phyloP scores from a whole-genome alignment of 2,329 filamentous ascomycete species.

The Cryphonectria japonica region DNA sequence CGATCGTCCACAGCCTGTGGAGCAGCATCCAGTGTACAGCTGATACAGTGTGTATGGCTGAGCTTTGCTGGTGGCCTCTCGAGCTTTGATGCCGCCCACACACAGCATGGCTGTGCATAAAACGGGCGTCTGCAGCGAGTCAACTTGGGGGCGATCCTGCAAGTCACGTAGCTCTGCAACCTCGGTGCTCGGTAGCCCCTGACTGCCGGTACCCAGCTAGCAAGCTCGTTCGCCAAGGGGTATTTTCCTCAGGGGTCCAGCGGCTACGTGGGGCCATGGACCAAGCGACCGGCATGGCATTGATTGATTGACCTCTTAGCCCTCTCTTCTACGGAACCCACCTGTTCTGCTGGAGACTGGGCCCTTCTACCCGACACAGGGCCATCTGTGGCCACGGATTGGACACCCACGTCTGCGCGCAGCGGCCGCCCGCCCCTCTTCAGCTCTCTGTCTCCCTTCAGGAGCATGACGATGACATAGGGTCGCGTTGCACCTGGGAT shows the following conservation, averaged over 20 bases:
- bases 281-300: neutral
- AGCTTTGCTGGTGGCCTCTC: neutral
- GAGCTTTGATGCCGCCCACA: neutral
- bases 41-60: neutral
- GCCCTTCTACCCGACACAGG: neutral
- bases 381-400: neutral
- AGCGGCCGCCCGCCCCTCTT: neutral
- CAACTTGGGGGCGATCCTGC: constrained; percentile 2
- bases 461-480: neutral
- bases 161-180: constrained; percentile 11
- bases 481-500: constrained; percentile 5
- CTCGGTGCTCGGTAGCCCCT: constrained; percentile 10
- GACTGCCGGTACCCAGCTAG: constrained; percentile 6
- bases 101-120: constrained; percentile 10
- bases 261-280: constrained; percentile 1
- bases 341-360: constrained; percentile 1
- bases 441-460: neutral
- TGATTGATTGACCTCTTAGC: neutral
- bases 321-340: constrained; percentile 1
- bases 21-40: neutral
- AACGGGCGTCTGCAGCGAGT: neutral
- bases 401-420: neutral
- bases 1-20: neutral
- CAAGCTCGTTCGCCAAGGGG: constrained; percentile 8
- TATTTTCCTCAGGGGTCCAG: constrained; percentile 9